Conservation (phyloP, 371 early-diverging fungal species). For the Apophysomyces elegans region DNA sequence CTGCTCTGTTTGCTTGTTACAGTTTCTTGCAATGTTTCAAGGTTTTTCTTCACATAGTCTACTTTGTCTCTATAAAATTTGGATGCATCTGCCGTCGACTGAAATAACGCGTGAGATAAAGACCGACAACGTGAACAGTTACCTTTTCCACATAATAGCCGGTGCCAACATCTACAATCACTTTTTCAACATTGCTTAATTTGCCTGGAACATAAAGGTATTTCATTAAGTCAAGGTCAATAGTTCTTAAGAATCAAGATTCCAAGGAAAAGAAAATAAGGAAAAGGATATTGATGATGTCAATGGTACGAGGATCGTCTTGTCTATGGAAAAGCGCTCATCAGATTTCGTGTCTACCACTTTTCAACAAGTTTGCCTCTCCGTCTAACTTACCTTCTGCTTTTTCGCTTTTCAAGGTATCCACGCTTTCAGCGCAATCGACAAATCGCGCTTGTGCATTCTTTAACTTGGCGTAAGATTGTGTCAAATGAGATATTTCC, state of each 20-base stretch:
- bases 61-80: constrained; percentile 81
- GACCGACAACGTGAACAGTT: constrained; percentile 15
- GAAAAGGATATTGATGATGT: constrained; percentile 64
- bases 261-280: constrained; percentile 6
- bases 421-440: constrained; percentile 76
- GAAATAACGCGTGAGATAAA: background rate
- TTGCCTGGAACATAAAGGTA: constrained; percentile 93
- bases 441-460: constrained; percentile 86
- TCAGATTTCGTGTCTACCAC: constrained; percentile 17
- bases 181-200: constrained; percentile 78
- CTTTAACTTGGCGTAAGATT: constrained; percentile 84
- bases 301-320: constrained; percentile 80
- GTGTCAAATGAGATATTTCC: constrained; percentile 86
- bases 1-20: constrained; percentile 77
- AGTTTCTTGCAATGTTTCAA: constrained; percentile 77
- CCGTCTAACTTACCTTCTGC: constrained; percentile 35
- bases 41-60: constrained; percentile 72
- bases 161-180: constrained; percentile 95
- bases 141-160: constrained; percentile 96
- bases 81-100: constrained; percentile 76
- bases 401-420: constrained; percentile 42
- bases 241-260: constrained; percentile 1
- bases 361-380: constrained; percentile 36
- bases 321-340: constrained; percentile 42
- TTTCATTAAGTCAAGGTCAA: constrained; percentile 32